Conservation (phyloP, 1,284 basidiomycete species). For the Blastosporella zonata region DNA sequence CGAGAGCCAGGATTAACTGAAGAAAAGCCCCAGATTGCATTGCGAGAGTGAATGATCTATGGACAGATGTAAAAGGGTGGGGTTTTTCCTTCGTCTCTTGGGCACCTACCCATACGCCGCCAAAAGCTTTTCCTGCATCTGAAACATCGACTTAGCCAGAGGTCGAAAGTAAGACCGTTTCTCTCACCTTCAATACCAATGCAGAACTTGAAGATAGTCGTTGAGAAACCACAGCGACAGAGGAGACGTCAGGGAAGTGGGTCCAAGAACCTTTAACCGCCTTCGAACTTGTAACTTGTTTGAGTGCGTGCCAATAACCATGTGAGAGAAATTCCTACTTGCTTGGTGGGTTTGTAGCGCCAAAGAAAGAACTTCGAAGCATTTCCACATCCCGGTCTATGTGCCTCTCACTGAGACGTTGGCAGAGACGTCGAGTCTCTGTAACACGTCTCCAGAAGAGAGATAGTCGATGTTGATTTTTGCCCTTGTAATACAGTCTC, state of each 20-base stretch:
- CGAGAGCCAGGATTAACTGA: slow-evolving; percentile 57
- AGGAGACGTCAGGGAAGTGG: slow-evolving; percentile 42
- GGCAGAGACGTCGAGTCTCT: slow-evolving; percentile 58
- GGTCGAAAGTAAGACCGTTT: not conserved
- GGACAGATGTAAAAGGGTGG: slow-evolving; percentile 3
- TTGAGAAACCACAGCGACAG: slow-evolving; percentile 33
- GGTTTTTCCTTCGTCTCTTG: not conserved
- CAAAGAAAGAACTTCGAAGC: slow-evolving; percentile 60
- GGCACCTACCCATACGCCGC: slow-evolving; percentile 48
- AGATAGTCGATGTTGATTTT: slow-evolving; percentile 72
- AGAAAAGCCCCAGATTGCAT: slow-evolving; percentile 73
- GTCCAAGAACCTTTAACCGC: slow-evolving; percentile 59
- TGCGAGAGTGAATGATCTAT: slow-evolving; percentile 56
- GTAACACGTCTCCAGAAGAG: slow-evolving; percentile 67
- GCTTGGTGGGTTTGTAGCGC: slow-evolving; percentile 29
- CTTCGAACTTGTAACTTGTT: slow-evolving; percentile 37
- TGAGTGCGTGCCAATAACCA: slow-evolving; percentile 6
- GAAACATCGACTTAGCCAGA: not conserved
- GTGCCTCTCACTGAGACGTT: slow-evolving; percentile 43
- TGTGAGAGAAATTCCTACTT: slow-evolving; percentile 41
- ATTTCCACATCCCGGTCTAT: slow-evolving; percentile 42
- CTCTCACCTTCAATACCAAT: slow-evolving; percentile 15
- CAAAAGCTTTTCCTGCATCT: slow-evolving; percentile 51
- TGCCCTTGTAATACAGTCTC: slow-evolving; percentile 73
- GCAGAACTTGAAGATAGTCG: slow-evolving; percentile 19